Conservation (phyloP, 78 protist species). For the Tieghemostelium lacteum region DNA sequence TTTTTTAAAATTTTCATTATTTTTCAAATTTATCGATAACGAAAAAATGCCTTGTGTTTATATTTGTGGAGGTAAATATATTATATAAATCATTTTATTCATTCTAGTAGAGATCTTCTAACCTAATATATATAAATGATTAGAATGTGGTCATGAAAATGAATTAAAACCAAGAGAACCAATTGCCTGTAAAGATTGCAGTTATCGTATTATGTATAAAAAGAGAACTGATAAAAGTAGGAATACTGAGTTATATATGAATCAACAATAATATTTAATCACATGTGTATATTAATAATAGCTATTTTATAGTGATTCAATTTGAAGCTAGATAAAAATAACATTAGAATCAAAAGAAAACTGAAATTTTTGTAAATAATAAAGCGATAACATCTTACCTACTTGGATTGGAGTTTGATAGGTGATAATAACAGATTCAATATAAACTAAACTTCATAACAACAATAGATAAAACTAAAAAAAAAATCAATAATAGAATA, state of each 20-base stretch:
- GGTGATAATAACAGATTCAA: too few species aligned
- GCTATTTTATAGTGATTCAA: constrained; percentile 53
- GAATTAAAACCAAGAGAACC: constrained; percentile 76
- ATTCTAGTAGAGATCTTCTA: background rate
- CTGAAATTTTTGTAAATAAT: too few species aligned
- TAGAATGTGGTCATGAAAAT: constrained; percentile 73
- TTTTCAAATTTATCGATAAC: background rate
- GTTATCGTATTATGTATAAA: constrained; percentile 75
- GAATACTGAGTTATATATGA: background rate
- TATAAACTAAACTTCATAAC: too few species aligned
- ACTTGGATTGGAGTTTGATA: too few species aligned
- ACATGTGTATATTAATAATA: too few species aligned
- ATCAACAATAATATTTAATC: background rate
- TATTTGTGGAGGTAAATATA: constrained; percentile 73
- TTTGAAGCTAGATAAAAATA: constrained; percentile 67
- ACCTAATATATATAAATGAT: background rate
- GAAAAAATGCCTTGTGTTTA: constrained; percentile 74
- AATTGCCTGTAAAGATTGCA: constrained; percentile 70
- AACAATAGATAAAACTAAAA: too few species aligned
- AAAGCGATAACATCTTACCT: too few species aligned
- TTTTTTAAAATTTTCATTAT: background rate
- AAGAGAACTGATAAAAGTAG: constrained; percentile 78
- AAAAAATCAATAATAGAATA: too few species aligned
- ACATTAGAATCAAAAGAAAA: too few species aligned
- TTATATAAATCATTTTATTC: background rate